Evolutionary conservation across 257 asterid genomes (phyloP).

Genomic region (Echites panduratus): DNA sequence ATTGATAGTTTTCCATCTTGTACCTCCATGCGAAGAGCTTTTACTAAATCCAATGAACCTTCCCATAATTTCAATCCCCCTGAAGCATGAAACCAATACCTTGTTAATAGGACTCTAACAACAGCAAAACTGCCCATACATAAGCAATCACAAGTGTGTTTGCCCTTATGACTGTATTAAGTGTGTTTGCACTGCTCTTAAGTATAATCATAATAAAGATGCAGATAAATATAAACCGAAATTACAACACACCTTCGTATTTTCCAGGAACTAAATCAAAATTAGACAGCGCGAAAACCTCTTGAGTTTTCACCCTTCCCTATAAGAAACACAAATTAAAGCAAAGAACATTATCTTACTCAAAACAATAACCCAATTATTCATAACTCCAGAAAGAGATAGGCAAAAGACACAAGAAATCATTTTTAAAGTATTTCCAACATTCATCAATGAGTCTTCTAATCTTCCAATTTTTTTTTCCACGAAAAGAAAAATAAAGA

Average conservation of each 20-base stretch:
- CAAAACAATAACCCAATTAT: background rate
- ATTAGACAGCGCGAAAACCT: slow-evolving; percentile 69
- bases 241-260: slow-evolving; percentile 66
- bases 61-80: slow-evolving; percentile 98
- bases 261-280: slow-evolving; percentile 94
- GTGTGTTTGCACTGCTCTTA: too few relatives aligned
- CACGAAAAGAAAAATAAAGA: background rate
- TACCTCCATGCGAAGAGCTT: slow-evolving; percentile 53
- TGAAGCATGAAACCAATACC: slow-evolving; percentile 20
- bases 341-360: background rate
- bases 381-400: background rate
- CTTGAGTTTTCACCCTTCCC: slow-evolving; percentile 94
- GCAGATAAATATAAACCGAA: background rate
- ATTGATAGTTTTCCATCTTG: slow-evolving; percentile 50
- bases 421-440: background rate
- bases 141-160: background rate
- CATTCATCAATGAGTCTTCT: background rate
- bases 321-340: slow-evolving; percentile 25
- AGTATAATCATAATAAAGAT: too few relatives aligned
- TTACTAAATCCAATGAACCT: slow-evolving; percentile 76
- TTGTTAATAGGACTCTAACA: background rate
- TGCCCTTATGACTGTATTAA: background rate
- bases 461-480: background rate
- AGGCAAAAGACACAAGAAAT: background rate
- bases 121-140: background rate